These are phyloP conservation scores for Plasmodium vivax DNA, from an alignment of 169 alveolate genomes.

Conservation along the genomic window DNA sequence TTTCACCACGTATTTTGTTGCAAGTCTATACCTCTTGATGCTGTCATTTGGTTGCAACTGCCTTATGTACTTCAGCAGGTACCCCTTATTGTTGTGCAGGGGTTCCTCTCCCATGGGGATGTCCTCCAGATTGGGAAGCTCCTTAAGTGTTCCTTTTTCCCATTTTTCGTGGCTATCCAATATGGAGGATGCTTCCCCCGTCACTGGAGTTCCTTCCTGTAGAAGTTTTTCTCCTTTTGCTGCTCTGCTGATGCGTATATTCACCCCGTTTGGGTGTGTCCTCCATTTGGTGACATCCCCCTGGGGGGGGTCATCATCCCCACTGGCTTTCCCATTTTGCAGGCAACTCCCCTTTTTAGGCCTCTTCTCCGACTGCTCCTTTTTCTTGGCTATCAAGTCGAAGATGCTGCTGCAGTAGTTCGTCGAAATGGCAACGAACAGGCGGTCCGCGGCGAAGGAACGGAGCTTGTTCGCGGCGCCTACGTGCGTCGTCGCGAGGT, in stretches of 20 bases:
- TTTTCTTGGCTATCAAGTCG: conserved; percentile 52
- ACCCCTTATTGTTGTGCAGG: conserved; percentile 36
- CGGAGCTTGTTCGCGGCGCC: neutral
- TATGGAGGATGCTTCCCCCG: neutral
- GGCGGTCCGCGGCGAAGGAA: no score
- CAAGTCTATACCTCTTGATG: conserved; percentile 29
- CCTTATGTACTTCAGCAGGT: conserved; percentile 34
- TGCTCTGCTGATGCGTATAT: neutral
- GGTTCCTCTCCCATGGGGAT: neutral
- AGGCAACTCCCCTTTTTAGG: neutral
- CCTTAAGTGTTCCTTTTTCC: neutral
- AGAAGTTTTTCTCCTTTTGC: neutral
- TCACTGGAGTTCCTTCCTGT: neutral
- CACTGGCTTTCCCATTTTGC: neutral
- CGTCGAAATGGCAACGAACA: neutral
- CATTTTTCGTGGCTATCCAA: no score
- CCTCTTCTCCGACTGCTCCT: neutral
- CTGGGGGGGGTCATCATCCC: neutral
- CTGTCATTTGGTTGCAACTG: conserved; percentile 50
- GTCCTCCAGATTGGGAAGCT: neutral
- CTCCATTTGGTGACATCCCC: neutral
- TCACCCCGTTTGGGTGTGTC: neutral
- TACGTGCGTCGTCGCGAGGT: neutral
- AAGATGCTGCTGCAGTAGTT: conserved; percentile 49
- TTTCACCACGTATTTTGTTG: conserved; percentile 42